Conservation (phyloP, 495 filamentous ascomycete species). For the Hypoxylon cercidicola region DNA sequence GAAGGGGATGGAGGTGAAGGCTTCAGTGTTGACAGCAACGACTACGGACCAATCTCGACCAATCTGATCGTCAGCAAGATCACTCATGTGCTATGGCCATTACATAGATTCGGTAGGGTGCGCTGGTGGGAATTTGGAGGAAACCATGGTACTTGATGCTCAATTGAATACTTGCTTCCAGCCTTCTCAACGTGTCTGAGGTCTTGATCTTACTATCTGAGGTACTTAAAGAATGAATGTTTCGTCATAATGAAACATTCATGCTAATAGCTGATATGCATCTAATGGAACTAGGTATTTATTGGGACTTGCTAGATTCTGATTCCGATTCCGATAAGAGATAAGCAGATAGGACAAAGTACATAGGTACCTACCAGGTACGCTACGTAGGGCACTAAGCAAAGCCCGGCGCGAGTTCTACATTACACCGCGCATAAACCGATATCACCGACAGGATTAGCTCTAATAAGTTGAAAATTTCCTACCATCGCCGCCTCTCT, state of each 20-base stretch:
- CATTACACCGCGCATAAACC: conserved; percentile 28
- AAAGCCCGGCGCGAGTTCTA: conserved; percentile 2
- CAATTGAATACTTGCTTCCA: too few species aligned
- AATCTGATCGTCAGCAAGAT: conserved; percentile 72
- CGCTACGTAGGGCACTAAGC: too few species aligned
- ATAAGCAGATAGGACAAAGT: conserved; percentile 8
- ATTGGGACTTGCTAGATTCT: conserved; percentile 2
- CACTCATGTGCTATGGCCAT: conserved; percentile 70
- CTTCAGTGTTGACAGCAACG: conserved; percentile 76
- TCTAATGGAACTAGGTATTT: conserved; percentile 4
- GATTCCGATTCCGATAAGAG: conserved; percentile 26
- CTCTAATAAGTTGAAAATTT: conserved; percentile 32
- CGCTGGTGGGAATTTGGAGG: conserved; percentile 60
- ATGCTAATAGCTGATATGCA: not conserved
- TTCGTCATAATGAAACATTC: too few species aligned
- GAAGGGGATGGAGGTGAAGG: conserved; percentile 73
- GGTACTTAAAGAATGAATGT: too few species aligned
- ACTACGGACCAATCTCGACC: conserved; percentile 73
- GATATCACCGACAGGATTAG: conserved; percentile 36
- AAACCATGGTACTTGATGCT: conserved; percentile 17
- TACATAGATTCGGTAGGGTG: conserved; percentile 59
- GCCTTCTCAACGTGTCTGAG: too few species aligned
- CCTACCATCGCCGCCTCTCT: conserved; percentile 4
- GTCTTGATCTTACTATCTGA: too few species aligned
- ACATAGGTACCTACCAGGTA: conserved; percentile 1